Evolutionary conservation across 805 yeast species (phyloP).

Genomic region (Zygosaccharomyces bisporus): DNA sequence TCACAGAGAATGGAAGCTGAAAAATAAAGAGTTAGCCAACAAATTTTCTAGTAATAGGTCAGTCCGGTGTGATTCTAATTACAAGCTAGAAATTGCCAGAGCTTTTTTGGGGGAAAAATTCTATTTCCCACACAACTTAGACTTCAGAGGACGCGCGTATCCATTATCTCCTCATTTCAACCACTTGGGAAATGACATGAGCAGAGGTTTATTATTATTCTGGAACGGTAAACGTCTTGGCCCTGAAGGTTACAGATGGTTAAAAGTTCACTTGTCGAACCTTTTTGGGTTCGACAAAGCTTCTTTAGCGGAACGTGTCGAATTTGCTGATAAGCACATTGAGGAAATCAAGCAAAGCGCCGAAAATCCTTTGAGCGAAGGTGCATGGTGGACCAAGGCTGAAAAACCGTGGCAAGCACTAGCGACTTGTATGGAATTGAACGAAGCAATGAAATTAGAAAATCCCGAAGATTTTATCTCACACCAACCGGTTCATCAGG

Average conservation of each 20-base stretch:
- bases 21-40: constrained; percentile 53
- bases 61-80: constrained; percentile 88
- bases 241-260: constrained; percentile 61
- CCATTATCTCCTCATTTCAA: constrained; percentile 78
- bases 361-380: constrained; percentile 52
- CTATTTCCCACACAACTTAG: constrained; percentile 76
- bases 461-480: constrained; percentile 66
- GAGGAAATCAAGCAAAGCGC: constrained; percentile 57
- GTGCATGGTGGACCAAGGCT: constrained; percentile 66
- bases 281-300: constrained; percentile 72
- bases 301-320: constrained; percentile 58
- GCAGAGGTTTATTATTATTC: constrained; percentile 64
- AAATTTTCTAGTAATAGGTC: constrained; percentile 70
- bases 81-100: constrained; percentile 91
- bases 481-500: constrained; percentile 78
- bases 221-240: constrained; percentile 78
- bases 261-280: constrained; percentile 72
- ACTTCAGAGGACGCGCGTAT: constrained; percentile 81
- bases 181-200: constrained; percentile 75
- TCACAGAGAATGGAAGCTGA: constrained; percentile 62
- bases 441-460: constrained; percentile 54
- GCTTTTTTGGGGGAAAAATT: constrained; percentile 79
- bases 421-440: constrained; percentile 63
- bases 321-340: constrained; percentile 55
- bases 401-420: constrained; percentile 85